Conservation (phyloP, 176 grass and related monocot species). For the Oryza meyeriana region DNA sequence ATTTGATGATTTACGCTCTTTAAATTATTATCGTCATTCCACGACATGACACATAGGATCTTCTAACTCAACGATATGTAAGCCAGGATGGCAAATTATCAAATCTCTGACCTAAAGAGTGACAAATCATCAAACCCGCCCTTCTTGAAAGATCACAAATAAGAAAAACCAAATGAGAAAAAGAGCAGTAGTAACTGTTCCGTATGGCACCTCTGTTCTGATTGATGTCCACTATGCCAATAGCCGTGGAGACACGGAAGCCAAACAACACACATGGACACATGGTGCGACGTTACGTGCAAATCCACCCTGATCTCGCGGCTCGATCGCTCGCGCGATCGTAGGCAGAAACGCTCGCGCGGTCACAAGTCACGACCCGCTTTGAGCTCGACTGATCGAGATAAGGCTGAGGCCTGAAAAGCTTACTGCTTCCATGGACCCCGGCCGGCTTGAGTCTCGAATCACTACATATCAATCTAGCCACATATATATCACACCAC, state of each 20-base stretch:
- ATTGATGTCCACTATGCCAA: background rate
- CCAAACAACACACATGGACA: background rate
- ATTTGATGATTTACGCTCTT: no score
- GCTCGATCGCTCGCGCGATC: background rate
- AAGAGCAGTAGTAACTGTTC: background rate
- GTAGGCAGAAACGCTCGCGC: background rate
- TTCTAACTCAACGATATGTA: no score
- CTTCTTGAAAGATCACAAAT: background rate
- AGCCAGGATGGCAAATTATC: no score
- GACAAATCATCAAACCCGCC: no score
- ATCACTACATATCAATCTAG: slow-evolving; percentile 32
- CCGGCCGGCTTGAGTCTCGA: slow-evolving; percentile 11
- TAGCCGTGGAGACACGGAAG: background rate
- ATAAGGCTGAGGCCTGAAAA: slow-evolving; percentile 25
- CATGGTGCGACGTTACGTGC: slow-evolving; percentile 16
- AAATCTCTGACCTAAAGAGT: no score
- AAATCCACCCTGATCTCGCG: background rate
- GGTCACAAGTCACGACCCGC: background rate
- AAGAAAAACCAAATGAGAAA: background rate
- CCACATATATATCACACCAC: background rate
- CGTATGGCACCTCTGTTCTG: background rate
- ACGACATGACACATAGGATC: no score
- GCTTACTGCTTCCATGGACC: slow-evolving; percentile 1
- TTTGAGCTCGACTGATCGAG: slow-evolving; percentile 10
- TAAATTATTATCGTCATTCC: no score